phyloP scores from a whole-genome alignment of 345 rosid genomes.

The Gossypium raimondii region DNA sequence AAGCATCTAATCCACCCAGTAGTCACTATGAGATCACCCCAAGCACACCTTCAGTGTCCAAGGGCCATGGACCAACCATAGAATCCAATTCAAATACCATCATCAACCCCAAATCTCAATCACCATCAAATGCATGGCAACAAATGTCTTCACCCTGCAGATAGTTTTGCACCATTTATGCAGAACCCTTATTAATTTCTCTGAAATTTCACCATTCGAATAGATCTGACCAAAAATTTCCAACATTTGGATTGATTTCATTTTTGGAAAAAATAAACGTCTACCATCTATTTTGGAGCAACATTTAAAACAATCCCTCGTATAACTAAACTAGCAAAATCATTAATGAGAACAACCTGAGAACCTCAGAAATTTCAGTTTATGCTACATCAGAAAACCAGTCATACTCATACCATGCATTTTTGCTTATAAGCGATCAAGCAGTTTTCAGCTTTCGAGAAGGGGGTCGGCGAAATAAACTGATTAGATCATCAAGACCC shows the following conservation, averaged over 20 bases:
- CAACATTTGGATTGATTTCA: conserved; percentile 15
- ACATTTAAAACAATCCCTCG: conserved; percentile 11
- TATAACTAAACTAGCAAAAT: conserved; percentile 14
- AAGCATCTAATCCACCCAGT: background rate
- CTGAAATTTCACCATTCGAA: background rate
- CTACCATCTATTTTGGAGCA: conserved; percentile 21
- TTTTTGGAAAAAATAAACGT: conserved; percentile 12
- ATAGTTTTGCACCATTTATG: background rate
- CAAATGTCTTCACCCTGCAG: background rate
- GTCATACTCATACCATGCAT: conserved; percentile 5
- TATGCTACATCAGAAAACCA: conserved; percentile 18
- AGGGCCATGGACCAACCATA: background rate
- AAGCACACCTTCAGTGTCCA: background rate
- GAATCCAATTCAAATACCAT: background rate
- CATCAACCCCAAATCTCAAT: background rate
- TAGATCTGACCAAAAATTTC: conserved; percentile 20
- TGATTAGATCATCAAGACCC: conserved; percentile 96
- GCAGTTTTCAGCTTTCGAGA: conserved; percentile 80
- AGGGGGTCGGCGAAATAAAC: conserved; percentile 86
- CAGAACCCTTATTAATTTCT: background rate
- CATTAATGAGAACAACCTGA: background rate
- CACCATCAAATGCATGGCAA: background rate
- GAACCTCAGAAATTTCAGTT: conserved; percentile 8
- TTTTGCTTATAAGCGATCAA: conserved; percentile 22
- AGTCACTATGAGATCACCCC: too few relatives aligned